Base-by-base conservation (phyloP, 192 early-diverging fungal species). In the Umbelopsis ramanniana region DNA sequence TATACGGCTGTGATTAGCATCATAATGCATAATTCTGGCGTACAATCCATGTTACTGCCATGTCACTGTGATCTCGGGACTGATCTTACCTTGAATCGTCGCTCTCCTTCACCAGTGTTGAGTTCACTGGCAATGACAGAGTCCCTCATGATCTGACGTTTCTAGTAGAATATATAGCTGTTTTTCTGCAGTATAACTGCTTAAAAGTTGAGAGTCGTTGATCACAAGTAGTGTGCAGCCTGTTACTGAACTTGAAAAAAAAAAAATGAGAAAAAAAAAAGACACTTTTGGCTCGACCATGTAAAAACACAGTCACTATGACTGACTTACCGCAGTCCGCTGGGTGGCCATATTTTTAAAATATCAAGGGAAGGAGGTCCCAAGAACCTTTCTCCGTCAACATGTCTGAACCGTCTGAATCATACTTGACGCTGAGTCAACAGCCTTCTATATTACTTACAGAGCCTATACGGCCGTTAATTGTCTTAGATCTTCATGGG, bases 11-110 rank as follows among this genome's bases (percentile, higher is more conserved):
- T 7, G 72, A 81, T 45, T 40, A 83, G 40, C 76, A 74, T 0
- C 40, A 43, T 43, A 12, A 43, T 48, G 72, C 6, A 40, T 73
- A 23, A 40, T 21, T 35, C 77, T 83, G 21, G 70, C 78, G 53
- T 85, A 79, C 81, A 19, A 50, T 50, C 17, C 48, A 43, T 43
- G 40, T 12, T 43, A 43, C 11, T 12, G 40, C 40, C 40, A 43
- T 43, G 40, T 43, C 40, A 43, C 48, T n/a, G 57, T 3, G 33
- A 63, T 63, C 57, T 37, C 57, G 57, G 33, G 77, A 78, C 6
- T 81, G 76, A 26, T 82, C 82, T 7, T 75, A 82, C 50, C 72
- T 84, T 68, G 83, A 85, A 73, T 73, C 83, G 69, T 52, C 88
- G 73, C 70, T 81, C 24, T 73, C 83, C 72, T 81, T 85, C 60